Percentiles rank a stretch among this genome's conserved stretches.
These are phyloP conservation scores for Eimeria praecox DNA, from an alignment of 169 alveolate species.

Conservation along the genomic window DNA sequence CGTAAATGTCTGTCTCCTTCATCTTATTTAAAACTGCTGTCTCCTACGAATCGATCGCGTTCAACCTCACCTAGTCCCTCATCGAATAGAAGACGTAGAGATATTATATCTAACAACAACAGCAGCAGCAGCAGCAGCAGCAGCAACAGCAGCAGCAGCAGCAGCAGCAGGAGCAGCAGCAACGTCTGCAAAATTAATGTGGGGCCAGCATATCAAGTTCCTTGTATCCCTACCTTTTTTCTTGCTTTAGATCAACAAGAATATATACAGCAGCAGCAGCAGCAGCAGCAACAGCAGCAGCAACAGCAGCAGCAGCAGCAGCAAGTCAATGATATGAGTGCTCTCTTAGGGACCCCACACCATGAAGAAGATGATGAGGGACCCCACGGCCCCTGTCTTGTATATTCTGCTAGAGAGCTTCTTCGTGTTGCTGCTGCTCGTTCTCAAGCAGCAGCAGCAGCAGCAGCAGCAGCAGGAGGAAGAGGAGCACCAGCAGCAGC, in stretches of 20 bases:
- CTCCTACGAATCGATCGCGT: neutral
- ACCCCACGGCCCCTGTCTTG: constrained; percentile 84
- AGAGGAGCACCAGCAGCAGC: neutral
- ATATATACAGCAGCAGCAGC: too few relatives aligned
- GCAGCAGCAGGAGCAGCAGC: neutral
- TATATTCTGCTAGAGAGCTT: constrained; percentile 89
- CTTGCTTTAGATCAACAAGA: constrained; percentile 77
- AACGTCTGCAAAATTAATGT: constrained; percentile 84
- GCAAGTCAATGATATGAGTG: neutral
- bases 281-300: too few relatives aligned
- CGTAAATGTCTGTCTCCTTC: too few relatives aligned
- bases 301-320: too few relatives aligned
- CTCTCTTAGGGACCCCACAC: constrained; percentile 67
- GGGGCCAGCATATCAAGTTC: constrained; percentile 90
- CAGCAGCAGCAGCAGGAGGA: too few relatives aligned
- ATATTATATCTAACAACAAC: too few relatives aligned
- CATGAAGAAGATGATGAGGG: constrained; percentile 81
- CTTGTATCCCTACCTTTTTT: constrained; percentile 90
- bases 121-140: neutral
- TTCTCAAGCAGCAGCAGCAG: too few relatives aligned
- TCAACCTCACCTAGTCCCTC: constrained; percentile 1
- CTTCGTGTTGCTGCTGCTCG: constrained; percentile 84
- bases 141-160: neutral
- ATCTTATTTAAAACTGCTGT: neutral
- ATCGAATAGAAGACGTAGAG: neutral